These are phyloP conservation scores for Mesembryanthemum crystallinum DNA, from an alignment of 148 eudicot species.

Conservation along the genomic window DNA sequence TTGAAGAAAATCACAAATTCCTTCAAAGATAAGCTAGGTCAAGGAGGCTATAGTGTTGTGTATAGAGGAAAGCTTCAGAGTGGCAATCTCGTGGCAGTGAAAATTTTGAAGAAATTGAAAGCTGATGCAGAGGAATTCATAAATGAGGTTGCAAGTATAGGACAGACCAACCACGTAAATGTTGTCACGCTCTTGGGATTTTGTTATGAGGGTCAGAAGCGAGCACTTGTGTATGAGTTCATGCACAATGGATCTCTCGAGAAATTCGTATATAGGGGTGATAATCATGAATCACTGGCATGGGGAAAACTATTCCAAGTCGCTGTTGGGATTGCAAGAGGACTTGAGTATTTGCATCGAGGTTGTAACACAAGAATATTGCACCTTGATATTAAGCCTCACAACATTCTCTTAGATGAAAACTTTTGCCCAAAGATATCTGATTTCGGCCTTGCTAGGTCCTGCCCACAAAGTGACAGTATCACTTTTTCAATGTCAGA, in stretches of 20 bases:
- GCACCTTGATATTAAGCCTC: constrained; percentile 45
- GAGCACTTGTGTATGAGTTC: constrained; percentile 69
- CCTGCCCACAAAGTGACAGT: constrained; percentile 29
- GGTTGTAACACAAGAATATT: constrained; percentile 43
- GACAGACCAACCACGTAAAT: constrained; percentile 63
- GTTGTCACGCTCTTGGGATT: constrained; percentile 57
- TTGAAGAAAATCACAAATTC: constrained; percentile 62
- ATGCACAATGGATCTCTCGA: constrained; percentile 55
- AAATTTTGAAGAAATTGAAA: constrained; percentile 33
- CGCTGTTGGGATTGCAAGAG: constrained; percentile 39
- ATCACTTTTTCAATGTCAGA: constrained; percentile 30
- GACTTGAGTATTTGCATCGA: constrained; percentile 46
- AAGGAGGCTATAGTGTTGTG: constrained; percentile 76
- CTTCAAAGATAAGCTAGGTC: constrained; percentile 62
- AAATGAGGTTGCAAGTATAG: constrained; percentile 55
- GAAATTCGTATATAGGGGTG: constrained; percentile 1
- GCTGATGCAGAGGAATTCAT: constrained; percentile 22
- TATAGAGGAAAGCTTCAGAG: constrained; percentile 60
- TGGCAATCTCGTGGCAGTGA: constrained; percentile 67
- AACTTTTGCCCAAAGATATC: constrained; percentile 41
- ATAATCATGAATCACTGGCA: constrained; percentile 2
- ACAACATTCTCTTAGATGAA: constrained; percentile 38
- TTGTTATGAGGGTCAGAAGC: constrained; percentile 49
- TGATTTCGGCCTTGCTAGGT: constrained; percentile 43
- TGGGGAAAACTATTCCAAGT: constrained; percentile 26